phyloP scores from a whole-genome alignment of 164 flowering plant genomes.

The Euptelea pleiosperma region DNA sequence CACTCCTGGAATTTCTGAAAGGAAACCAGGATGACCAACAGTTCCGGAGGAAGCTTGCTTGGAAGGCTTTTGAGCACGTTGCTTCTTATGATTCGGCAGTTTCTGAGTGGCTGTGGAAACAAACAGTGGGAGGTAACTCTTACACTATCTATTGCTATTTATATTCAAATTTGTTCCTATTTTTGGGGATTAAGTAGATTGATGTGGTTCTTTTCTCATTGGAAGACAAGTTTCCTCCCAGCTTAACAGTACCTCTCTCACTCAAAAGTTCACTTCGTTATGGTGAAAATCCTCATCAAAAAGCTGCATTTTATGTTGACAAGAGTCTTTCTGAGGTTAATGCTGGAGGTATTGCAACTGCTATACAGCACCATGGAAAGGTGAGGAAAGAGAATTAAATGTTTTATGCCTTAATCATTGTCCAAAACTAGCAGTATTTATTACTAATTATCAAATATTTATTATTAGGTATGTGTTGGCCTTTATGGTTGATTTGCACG shows the following conservation, averaged over 20 bases:
- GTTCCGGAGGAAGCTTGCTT: slow-evolving; percentile 82
- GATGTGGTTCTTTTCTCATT: slow-evolving; percentile 12
- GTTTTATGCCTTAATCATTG: too few species aligned
- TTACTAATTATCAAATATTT: too few species aligned
- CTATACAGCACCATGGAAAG: slow-evolving; percentile 95
- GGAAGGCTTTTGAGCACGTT: slow-evolving; percentile 98
- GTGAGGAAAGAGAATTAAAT: slow-evolving; percentile 43
- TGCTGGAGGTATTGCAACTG: slow-evolving; percentile 93
- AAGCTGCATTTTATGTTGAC: slow-evolving; percentile 92
- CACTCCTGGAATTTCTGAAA: slow-evolving; percentile 64
- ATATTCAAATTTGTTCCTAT: not conserved
- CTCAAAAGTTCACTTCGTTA: slow-evolving; percentile 79
- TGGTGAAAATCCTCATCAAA: slow-evolving; percentile 99
- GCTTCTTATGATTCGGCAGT: slow-evolving; percentile 99
- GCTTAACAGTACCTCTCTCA: slow-evolving; percentile 64
- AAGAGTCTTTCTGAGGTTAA: slow-evolving; percentile 80
- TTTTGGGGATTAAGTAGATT: not conserved
- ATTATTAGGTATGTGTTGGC: too few species aligned
- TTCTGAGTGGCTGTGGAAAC: slow-evolving; percentile 97
- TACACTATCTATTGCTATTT: not conserved
- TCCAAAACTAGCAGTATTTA: too few species aligned
- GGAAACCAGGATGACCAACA: slow-evolving; percentile 51
- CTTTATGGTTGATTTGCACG: not conserved
- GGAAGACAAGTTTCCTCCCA: slow-evolving; percentile 78
- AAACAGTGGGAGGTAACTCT: slow-evolving; percentile 56